Evolutionary conservation across 1,284 basidiomycete genomes (phyloP).

Genomic region (Pseudozyma tsukubaensis): DNA sequence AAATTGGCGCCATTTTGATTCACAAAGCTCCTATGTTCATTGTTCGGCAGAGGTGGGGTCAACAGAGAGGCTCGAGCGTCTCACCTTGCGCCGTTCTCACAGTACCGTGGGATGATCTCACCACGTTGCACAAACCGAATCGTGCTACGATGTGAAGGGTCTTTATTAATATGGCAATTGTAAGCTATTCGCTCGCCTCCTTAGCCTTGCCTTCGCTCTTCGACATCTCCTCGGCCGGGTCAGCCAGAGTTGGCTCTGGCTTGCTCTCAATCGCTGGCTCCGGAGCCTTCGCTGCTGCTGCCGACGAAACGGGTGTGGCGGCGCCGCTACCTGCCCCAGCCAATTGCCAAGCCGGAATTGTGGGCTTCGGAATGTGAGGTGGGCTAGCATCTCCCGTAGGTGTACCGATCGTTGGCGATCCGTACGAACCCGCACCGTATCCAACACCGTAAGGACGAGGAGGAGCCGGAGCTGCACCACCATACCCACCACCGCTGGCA

Average conservation of each 20-base stretch:
- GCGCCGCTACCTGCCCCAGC: constrained; percentile 39
- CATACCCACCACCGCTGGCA: constrained; percentile 70
- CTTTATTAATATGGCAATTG: not conserved
- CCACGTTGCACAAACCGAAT: no score
- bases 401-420: constrained; percentile 47
- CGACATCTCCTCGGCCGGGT: constrained; percentile 48
- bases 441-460: constrained; percentile 35
- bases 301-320: constrained; percentile 11
- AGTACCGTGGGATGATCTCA: no score
- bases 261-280: constrained; percentile 28
- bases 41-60: no score
- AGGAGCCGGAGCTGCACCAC: constrained; percentile 15
- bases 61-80: no score
- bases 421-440: constrained; percentile 35
- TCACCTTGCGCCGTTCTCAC: no score
- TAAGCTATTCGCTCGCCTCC: constrained; percentile 22
- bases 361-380: constrained; percentile 55
- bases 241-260: constrained; percentile 26
- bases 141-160: no score
- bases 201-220: constrained; percentile 36
- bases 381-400: constrained; percentile 45
- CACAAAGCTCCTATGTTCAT: no score
- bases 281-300: constrained; percentile 8
- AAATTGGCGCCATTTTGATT: no score
- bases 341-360: constrained; percentile 67